Base-by-base conservation (phyloP, 2,329 filamentous ascomycete species). In the Dendryphion nanum region DNA sequence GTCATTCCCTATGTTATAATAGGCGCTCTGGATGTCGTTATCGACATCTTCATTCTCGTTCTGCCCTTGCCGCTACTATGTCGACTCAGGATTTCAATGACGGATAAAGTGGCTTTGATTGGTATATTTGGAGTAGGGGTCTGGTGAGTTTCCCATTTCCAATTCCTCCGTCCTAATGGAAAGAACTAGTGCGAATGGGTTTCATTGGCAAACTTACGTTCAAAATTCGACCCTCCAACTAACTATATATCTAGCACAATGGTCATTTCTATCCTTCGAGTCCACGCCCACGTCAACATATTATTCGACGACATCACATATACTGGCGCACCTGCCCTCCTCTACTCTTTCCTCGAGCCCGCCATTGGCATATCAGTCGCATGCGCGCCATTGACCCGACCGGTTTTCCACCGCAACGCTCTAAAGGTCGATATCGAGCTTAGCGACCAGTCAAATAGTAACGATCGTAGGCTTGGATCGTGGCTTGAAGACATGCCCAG, bases 41-140 rank as follows among this genome's bases (percentile, higher is more conserved):
- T 45, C 6, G 44, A 47, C 34, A 30, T 47, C 15, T 21, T 36
- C 10, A 35, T 50, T 5, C 23, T 50, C 13, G 12, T 33, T 4
- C 39, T 50, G 21, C 44, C 47, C 12, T 8, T 50, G 8, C 41
- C 44, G 4, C 15, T 43, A 16, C 18, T 50, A 8, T 47, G 39
- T 33, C 42, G 38, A 10, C 18, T 47, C 6, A 19, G 31, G 8
- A 28, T 50, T 4, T 37, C 35, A 5, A 13, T 44, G n/a, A 18
- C 30, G 4, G 38, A 45, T 16, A 48, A 43, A 21, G 20, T 48
- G 12, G 42, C 42, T 6, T 17, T 48, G 16, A 29, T 37, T 6
- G 28, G 30, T n/a, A 43, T 45, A 16, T 48, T 48, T 39, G 39
- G 45, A 15, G 39, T 36, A n/a, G 42, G 45, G 8, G 32, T 45